Conservation (phyloP, 164 flowering plant species). For the Aristolochia contorta region DNA sequence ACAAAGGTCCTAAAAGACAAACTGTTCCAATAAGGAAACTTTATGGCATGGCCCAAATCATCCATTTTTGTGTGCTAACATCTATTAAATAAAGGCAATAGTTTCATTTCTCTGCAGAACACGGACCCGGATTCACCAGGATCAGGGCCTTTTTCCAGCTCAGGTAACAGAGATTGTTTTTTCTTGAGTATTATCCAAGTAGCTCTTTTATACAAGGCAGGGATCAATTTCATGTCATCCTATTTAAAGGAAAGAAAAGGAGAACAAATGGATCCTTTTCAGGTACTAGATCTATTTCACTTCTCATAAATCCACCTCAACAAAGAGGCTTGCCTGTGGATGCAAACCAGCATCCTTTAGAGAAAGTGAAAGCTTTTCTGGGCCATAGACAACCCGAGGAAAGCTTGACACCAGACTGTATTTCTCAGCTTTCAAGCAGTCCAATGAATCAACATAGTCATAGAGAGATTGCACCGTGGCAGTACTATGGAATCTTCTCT, state of each 20-base stretch:
- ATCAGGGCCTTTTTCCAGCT: too few species aligned
- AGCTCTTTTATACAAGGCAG: neutral
- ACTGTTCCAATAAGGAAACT: too few species aligned
- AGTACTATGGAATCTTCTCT: constrained; percentile 64
- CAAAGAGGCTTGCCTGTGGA: constrained; percentile 93
- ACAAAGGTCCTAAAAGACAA: too few species aligned
- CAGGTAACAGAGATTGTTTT: neutral
- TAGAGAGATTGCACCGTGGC: constrained; percentile 66
- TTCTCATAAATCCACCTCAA: constrained; percentile 47
- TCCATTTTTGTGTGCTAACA: too few species aligned
- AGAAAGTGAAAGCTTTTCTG: constrained; percentile 56
- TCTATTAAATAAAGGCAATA: too few species aligned
- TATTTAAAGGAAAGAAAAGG: neutral
- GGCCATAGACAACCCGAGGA: constrained; percentile 68
- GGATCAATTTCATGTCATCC: neutral
- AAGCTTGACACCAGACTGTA: constrained; percentile 85
- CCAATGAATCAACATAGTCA: constrained; percentile 90
- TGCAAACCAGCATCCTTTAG: constrained; percentile 87
- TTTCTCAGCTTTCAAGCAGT: constrained; percentile 54
- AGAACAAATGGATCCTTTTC: too few species aligned
- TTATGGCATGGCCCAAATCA: too few species aligned
- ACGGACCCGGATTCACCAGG: too few species aligned
- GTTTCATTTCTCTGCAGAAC: too few species aligned
- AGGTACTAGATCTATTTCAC: too few species aligned
- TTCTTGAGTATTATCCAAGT: too few species aligned